A percentile compares a stretch with the other conserved stretches of the same genome.
Conservation (phyloP, 257 asterid species). For the Plantago elongata region DNA sequence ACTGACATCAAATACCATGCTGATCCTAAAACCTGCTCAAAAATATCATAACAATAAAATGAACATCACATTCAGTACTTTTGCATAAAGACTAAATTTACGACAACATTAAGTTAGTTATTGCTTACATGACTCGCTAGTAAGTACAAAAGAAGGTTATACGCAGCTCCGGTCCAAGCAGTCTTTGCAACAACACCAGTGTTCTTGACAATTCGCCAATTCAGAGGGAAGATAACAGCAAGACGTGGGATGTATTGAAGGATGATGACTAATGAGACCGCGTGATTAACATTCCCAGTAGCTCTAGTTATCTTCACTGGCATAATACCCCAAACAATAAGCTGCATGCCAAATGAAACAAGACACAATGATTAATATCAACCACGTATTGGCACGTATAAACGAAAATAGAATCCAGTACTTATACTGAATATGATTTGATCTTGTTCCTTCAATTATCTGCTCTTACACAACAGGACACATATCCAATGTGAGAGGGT, state of each 20-base stretch:
- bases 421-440: too few species aligned
- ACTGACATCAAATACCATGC: constrained; percentile 77
- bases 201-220: constrained; percentile 55
- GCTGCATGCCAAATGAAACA: constrained; percentile 30
- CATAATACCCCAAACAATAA: constrained; percentile 66
- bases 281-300: constrained; percentile 57
- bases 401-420: not conserved
- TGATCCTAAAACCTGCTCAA: constrained; percentile 4
- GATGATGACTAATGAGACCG: constrained; percentile 63
- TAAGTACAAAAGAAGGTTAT: constrained; percentile 70
- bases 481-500: too few species aligned
- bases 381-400: not conserved
- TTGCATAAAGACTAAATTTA: not conserved
- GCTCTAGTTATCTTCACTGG: constrained; percentile 34
- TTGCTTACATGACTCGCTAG: constrained; percentile 77
- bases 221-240: constrained; percentile 67
- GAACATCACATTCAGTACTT: not conserved
- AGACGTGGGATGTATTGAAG: constrained; percentile 79
- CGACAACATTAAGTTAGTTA: not conserved
- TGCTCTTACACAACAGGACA: too few species aligned
- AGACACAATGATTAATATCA: not conserved
- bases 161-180: constrained; percentile 94
- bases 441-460: too few species aligned
- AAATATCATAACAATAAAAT: not conserved
- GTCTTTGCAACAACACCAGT: constrained; percentile 83